Conservation (phyloP, 768 basidiomycete genomes). For the Phaffia tasmanica region DNA sequence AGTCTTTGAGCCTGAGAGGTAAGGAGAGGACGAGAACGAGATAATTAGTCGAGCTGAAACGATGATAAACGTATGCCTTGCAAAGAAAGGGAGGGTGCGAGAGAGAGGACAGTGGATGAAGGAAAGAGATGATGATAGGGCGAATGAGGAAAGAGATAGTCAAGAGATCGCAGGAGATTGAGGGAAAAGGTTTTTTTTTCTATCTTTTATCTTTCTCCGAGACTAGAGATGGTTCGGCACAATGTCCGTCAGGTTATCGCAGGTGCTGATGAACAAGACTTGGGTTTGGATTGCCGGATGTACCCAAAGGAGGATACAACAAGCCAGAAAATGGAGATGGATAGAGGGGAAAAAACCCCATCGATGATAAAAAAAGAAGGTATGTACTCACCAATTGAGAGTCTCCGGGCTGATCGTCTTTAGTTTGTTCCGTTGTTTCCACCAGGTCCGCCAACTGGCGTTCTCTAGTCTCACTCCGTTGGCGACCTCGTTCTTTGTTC, state of each 20-base stretch:
- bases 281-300: not conserved
- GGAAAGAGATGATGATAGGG: not conserved
- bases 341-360: constrained; percentile 5
- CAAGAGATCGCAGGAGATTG: not conserved
- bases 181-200: not conserved
- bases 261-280: not conserved
- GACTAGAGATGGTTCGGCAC: not conserved
- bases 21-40: constrained; percentile 1
- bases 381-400: constrained; percentile 75
- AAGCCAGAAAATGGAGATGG: not conserved
- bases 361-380: constrained; percentile 2
- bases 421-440: constrained; percentile 94
- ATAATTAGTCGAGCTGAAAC: no score
- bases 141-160: not conserved
- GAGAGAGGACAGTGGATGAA: not conserved
- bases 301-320: not conserved
- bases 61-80: no score
- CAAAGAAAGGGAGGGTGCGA: not conserved
- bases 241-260: not conserved
- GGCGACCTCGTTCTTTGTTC: constrained; percentile 94
- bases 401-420: constrained; percentile 94
- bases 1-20: constrained; percentile 81
- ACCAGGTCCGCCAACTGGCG: constrained; percentile 98
- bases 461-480: constrained; percentile 94
- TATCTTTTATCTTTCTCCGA: not conserved